Evolutionary conservation across 2,329 filamentous ascomycete species (phyloP), one percentile per base, ranked within the genome.

Genomic region (Lachnellula hyalina): DNA sequence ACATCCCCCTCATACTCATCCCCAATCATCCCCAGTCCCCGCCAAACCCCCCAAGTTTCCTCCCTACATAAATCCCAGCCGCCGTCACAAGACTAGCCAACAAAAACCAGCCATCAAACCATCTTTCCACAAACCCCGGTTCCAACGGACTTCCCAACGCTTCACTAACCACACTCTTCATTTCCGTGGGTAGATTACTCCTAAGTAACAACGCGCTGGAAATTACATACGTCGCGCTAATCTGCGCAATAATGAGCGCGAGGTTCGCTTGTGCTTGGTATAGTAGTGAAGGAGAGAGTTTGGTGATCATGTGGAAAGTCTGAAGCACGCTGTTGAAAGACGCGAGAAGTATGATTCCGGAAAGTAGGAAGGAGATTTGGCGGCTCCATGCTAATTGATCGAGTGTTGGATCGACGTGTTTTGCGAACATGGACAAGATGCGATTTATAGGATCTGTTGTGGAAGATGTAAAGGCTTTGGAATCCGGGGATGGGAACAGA

Each of bases 61-160:
- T 78, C 0, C 87, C 87, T 4, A 91, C 68, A 78, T 86, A 89
- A 21, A 95, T 84, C 0, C 88, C 89, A n/a, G 81, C 66, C 1
- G 79, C 84, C 1, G 90, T 94, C 12, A 79, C 66, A 0, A 77
- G 73, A 58, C 85, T 87, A 5, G 86, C 86, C 2, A 84, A 68
- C 53, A 96, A 71, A 69, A 95, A 96, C 85, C 90, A 93, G 7
- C 83, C 85, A 70, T 96, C 90, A 63, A 96, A 96, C 90, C 90
- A 96, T 32, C 82, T 78, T 65, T 95, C 85, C 5, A 89, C 86
- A 64, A 89, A 90, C 0, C 77, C 76, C 2, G 64, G 65, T 64
- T 89, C 86, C 8, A 95, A 75, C 15, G 89, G 87, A 19, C 87
- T 88, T 44, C 89, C 85, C 32, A 96, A 73, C 1, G 89, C 89